These are phyloP conservation scores for Albugo candida DNA, from an alignment of 352 stramenopile genomes.

Conservation along the genomic window DNA sequence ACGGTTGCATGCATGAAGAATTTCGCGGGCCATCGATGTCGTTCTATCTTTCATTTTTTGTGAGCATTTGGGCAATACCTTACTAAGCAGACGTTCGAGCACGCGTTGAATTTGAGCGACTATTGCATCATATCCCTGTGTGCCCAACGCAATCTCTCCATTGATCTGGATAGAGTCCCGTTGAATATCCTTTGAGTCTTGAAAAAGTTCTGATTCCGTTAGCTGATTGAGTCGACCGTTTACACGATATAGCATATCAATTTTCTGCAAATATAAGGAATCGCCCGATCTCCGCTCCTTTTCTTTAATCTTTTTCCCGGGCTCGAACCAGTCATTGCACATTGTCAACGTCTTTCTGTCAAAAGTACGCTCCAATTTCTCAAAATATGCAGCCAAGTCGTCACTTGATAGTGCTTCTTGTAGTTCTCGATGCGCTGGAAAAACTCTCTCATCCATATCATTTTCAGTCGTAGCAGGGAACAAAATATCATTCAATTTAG, in stretches of 20 bases:
- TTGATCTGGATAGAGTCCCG: slow-evolving; percentile 60
- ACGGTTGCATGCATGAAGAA: slow-evolving; percentile 42
- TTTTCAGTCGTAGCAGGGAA: too few relatives aligned
- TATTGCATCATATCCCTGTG: slow-evolving; percentile 35
- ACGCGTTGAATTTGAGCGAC: slow-evolving; percentile 24
- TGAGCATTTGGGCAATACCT: slow-evolving; percentile 12
- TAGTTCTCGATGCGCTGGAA: neutral
- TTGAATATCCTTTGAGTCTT: slow-evolving; percentile 64
- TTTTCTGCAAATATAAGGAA: slow-evolving; percentile 16
- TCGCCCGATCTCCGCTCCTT: slow-evolving; percentile 8
- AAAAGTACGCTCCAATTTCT: slow-evolving; percentile 40
- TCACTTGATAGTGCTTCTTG: neutral
- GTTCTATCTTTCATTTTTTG: slow-evolving; percentile 8
- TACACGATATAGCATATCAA: neutral
- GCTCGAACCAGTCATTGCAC: slow-evolving; percentile 23
- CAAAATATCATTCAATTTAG: too few relatives aligned
- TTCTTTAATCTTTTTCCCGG: neutral
- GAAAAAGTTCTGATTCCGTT: slow-evolving; percentile 34
- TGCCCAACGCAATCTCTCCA: slow-evolving; percentile 21
- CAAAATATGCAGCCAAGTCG: slow-evolving; percentile 27
- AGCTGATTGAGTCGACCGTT: slow-evolving; percentile 10
- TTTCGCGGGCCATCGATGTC: slow-evolving; percentile 13
- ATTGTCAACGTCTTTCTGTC: slow-evolving; percentile 18
- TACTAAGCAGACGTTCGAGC: slow-evolving; percentile 16
- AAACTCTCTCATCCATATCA: too few relatives aligned